Evolutionary conservation across 1,284 basidiomycete species (phyloP).

Genomic region (Pterula multifida): DNA sequence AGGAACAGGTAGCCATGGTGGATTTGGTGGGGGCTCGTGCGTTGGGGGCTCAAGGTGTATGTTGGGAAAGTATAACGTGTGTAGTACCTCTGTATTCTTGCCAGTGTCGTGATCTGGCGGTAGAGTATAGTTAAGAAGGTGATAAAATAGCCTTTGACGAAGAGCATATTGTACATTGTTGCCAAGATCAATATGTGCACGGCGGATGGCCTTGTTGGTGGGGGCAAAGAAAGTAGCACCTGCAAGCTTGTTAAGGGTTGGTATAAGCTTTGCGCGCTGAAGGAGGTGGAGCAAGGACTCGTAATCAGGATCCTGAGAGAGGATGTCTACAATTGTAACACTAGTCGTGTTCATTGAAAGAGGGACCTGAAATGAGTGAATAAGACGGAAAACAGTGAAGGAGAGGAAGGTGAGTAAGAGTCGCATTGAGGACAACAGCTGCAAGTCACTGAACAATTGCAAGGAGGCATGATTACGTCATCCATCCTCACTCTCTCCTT

Average conservation of each 20-base stretch:
- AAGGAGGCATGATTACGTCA: neutral
- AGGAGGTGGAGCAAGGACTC: slow-evolving; percentile 70
- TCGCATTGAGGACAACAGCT: neutral
- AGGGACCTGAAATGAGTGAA: neutral
- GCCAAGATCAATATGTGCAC: slow-evolving; percentile 22
- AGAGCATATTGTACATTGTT: slow-evolving; percentile 84
- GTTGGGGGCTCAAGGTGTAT: slow-evolving; percentile 41
- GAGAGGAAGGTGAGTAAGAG: slow-evolving; percentile 6
- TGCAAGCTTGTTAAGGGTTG: slow-evolving; percentile 80
- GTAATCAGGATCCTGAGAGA: slow-evolving; percentile 71
- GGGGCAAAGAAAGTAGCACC: slow-evolving; percentile 88
- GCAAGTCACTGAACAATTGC: too few species aligned
- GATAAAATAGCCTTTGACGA: slow-evolving; percentile 90
- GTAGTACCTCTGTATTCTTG: slow-evolving; percentile 28
- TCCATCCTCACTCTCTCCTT: neutral
- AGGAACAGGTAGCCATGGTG: slow-evolving; percentile 79
- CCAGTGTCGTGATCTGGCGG: slow-evolving; percentile 30
- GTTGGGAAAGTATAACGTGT: slow-evolving; percentile 66
- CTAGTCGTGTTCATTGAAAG: neutral
- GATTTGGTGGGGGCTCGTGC: slow-evolving; percentile 54
- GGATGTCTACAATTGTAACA: slow-evolving; percentile 53
- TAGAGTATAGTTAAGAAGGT: slow-evolving; percentile 82
- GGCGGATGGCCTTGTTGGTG: slow-evolving; percentile 72
- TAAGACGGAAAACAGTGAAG: neutral
- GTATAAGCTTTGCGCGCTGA: slow-evolving; percentile 81